Evolutionary conservation across 208 protist species (phyloP).

Genomic region (Phytomonas serpens): DNA sequence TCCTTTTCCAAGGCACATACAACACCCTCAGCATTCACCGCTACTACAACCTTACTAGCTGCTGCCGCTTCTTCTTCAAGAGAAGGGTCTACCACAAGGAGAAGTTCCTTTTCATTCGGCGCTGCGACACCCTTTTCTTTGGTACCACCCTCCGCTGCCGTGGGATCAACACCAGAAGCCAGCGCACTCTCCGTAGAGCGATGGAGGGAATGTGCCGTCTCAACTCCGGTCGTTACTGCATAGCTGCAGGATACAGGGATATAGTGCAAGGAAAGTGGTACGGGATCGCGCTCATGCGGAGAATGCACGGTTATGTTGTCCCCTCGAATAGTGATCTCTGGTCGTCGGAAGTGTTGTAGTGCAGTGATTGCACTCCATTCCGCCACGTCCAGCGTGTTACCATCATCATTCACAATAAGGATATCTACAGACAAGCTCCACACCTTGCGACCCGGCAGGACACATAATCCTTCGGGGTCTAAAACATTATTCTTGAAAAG

Average conservation of each 20-base stretch:
- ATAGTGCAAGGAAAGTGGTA: slow-evolving; percentile 93
- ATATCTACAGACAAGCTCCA: slow-evolving; percentile 86
- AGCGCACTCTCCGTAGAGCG: neutral
- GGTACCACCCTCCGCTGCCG: neutral
- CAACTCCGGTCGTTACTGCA: slow-evolving; percentile 40
- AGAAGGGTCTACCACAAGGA: slow-evolving; percentile 68
- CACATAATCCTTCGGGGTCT: slow-evolving; percentile 94
- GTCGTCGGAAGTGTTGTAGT: slow-evolving; percentile 91
- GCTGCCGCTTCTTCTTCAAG: slow-evolving; percentile 55
- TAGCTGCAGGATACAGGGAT: slow-evolving; percentile 80
- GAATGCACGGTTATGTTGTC: slow-evolving; percentile 79
- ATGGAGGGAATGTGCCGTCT: slow-evolving; percentile 13
- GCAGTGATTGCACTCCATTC: slow-evolving; percentile 81
- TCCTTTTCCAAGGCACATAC: slow-evolving; percentile 76
- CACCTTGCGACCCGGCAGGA: slow-evolving; percentile 90
- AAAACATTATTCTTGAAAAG: slow-evolving; percentile 87
- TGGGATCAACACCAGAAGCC: neutral
- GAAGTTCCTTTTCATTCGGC: slow-evolving; percentile 16
- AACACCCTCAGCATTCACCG: slow-evolving; percentile 76
- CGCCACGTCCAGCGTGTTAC: slow-evolving; percentile 88
- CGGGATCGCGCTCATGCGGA: slow-evolving; percentile 89
- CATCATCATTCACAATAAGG: slow-evolving; percentile 91
- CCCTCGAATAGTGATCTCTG: slow-evolving; percentile 89
- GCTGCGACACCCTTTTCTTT: neutral
- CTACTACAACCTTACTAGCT: slow-evolving; percentile 49